Evolutionary conservation across 23 red algal species (phyloP).

Genomic region (Pyropia yezoensis): DNA sequence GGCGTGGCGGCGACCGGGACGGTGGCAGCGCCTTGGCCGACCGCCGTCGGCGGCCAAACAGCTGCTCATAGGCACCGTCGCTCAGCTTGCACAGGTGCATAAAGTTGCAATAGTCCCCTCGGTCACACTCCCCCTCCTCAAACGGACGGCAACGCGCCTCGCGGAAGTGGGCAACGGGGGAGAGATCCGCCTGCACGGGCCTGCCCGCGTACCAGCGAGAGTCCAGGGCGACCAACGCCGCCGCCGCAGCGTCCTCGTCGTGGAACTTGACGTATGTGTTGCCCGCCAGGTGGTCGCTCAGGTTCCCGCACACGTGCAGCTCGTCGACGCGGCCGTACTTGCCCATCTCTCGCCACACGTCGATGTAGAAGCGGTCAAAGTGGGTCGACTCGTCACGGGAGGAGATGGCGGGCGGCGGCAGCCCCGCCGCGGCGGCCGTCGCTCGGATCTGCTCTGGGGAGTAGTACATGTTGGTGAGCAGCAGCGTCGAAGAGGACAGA

Average conservation of each 20-base stretch:
- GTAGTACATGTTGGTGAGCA: slow-evolving; percentile 70
- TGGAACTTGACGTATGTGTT: slow-evolving; percentile 77
- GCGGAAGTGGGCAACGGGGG: slow-evolving; percentile 57
- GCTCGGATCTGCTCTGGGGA: slow-evolving; percentile 46
- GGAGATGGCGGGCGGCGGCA: slow-evolving; percentile 47
- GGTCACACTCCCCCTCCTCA: slow-evolving; percentile 67
- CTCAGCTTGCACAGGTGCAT: slow-evolving; percentile 38
- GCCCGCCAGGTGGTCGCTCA: slow-evolving; percentile 58
- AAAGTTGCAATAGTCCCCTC: slow-evolving; percentile 82
- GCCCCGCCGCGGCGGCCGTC: slow-evolving; percentile 26
- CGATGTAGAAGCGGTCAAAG: slow-evolving; percentile 77
- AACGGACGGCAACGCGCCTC: slow-evolving; percentile 69
- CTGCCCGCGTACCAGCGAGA: slow-evolving; percentile 66
- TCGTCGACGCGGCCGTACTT: slow-evolving; percentile 58
- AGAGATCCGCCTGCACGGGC: slow-evolving; percentile 43
- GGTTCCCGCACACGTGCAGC: slow-evolving; percentile 68
- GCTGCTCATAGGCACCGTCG: slow-evolving; percentile 7
- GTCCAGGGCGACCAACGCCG: slow-evolving; percentile 54
- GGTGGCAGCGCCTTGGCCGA: background rate
- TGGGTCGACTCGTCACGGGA: slow-evolving; percentile 28
- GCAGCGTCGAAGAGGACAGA: slow-evolving; percentile 52
- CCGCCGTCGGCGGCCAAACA: slow-evolving; percentile 11
- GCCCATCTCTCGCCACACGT: slow-evolving; percentile 44
- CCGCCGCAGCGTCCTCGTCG: slow-evolving; percentile 50
- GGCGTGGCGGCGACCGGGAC: background rate